Percentiles rank a stretch among this genome's conserved stretches.
These are phyloP conservation scores for Penicillium coprophilum DNA, from an alignment of 495 filamentous ascomycete genomes.

Conservation along the genomic window DNA sequence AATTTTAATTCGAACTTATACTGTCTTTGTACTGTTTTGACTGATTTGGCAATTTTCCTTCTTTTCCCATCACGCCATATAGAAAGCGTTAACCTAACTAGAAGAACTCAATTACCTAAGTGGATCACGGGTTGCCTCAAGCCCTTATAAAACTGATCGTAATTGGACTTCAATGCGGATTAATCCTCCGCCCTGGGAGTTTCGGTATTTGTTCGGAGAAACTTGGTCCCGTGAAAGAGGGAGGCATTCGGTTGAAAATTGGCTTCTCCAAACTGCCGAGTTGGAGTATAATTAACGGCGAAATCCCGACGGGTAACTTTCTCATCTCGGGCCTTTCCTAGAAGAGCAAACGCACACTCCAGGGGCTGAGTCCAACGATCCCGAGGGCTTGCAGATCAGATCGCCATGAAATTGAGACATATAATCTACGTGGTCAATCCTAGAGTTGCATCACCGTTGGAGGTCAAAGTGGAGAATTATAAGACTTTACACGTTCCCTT, in stretches of 20 bases:
- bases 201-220: constrained; percentile 37
- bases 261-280: constrained; percentile 13
- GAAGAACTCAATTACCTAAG: constrained; percentile 1
- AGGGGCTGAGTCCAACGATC: constrained; percentile 27
- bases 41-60: no score
- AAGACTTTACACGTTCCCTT: background rate
- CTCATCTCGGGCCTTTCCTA: constrained; percentile 14
- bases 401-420: constrained; percentile 38
- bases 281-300: constrained; percentile 10
- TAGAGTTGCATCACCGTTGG: constrained; percentile 29
- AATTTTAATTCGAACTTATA: background rate
- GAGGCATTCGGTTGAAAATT: background rate
- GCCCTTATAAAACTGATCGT: background rate
- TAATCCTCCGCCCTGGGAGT: background rate
- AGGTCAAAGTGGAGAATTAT: constrained; percentile 5
- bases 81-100: background rate
- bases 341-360: constrained; percentile 21
- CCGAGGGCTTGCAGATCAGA: constrained; percentile 41
- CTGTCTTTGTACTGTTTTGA: no score
- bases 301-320: constrained; percentile 16
- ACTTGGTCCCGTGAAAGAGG: constrained; percentile 21
- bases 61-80: background rate
- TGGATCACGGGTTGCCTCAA: background rate
- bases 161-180: constrained; percentile 2
- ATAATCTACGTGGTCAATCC: constrained; percentile 29